These are phyloP conservation scores for Leishmania martiniquensis DNA, from an alignment of 208 protist species.

Conservation along the genomic window DNA sequence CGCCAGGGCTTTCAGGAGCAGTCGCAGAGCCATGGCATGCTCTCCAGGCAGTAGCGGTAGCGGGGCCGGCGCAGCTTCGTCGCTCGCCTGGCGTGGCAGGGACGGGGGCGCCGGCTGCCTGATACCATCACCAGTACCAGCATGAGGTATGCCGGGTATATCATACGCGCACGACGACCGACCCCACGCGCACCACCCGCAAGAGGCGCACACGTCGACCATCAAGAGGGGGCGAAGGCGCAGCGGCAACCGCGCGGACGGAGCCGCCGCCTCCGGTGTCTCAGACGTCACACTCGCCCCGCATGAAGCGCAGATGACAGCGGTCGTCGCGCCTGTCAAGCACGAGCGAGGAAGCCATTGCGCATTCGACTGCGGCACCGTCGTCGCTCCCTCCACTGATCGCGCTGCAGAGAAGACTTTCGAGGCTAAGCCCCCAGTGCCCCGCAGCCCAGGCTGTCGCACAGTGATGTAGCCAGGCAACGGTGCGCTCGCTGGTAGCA, in stretches of 20 bases:
- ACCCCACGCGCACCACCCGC: conserved; percentile 24
- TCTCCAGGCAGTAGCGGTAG: conserved; percentile 18
- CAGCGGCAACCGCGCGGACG: background rate
- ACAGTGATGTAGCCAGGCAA: conserved; percentile 5
- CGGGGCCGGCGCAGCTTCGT: background rate
- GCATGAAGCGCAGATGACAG: background rate
- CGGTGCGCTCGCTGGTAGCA: conserved; percentile 5
- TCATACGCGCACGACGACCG: conserved; percentile 26
- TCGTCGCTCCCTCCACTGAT: background rate
- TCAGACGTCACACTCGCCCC: background rate
- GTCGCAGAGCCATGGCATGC: conserved; percentile 28
- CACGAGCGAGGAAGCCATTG: background rate
- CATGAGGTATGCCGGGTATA: background rate
- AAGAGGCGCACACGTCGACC: conserved; percentile 18
- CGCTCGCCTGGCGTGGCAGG: background rate
- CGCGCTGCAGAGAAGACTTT: background rate
- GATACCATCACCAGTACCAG: background rate
- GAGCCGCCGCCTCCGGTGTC: background rate
- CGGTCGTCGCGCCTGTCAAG: background rate
- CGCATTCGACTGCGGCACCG: background rate
- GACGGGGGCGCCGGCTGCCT: background rate
- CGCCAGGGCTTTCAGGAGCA: conserved; percentile 25
- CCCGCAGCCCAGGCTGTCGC: background rate
- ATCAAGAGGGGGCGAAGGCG: conserved; percentile 4
- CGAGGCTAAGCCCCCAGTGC: background rate